Evolutionary conservation across 129 eudicot genomes (phyloP), one percentile per base, ranked within the genome.

Genomic region (Smallanthus sonchifolius): DNA sequence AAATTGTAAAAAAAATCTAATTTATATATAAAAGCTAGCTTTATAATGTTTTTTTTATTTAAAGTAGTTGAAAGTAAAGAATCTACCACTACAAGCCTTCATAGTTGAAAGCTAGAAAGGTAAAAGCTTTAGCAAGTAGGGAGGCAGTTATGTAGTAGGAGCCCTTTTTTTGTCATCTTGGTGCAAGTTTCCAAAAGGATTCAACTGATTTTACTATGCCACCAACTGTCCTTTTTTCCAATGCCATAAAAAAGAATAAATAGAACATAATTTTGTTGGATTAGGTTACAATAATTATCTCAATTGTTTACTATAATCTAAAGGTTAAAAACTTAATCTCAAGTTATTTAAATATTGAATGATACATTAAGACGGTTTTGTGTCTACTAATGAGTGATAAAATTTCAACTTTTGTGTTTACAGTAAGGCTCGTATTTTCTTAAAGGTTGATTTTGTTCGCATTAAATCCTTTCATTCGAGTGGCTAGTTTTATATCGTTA

Each of bases 111-210:
- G 64, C 63, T 51, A 57, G 24, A 69, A 65, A 45, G 69, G 44
- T 44, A 45, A 63, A 51, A 65, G 77, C 77, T 61, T 38, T 62
- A 51, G 77, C 68, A 51, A 79, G 65, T 64, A 72, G 43, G 37
- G 52, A 79, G 73, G 83, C 74, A 57, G 83, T 79, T 72, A 36
- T 70, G 68, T 19, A 9, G 43, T 64, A 40, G 78, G 61, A 72
- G 67, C 57, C 69, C 1, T 42, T 65, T 72, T 55, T 69, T 77
- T 77, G 75, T 77, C 75, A 43, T 43, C 39, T 72, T 72, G 74
- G 78, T 72, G 74, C 42, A 65, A 64, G 20, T 72, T 73, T 72
- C 78, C 43, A 64, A 65, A 65, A 65, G 67, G 67, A 72, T 72
- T 72, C 51, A 79, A 73, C 83, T 72, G 73, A 72, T 62, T 48